Percentiles rank a stretch among this genome's conserved stretches.
phyloP scores from a whole-genome alignment of 805 yeast species.

The Kazachstania africana region DNA sequence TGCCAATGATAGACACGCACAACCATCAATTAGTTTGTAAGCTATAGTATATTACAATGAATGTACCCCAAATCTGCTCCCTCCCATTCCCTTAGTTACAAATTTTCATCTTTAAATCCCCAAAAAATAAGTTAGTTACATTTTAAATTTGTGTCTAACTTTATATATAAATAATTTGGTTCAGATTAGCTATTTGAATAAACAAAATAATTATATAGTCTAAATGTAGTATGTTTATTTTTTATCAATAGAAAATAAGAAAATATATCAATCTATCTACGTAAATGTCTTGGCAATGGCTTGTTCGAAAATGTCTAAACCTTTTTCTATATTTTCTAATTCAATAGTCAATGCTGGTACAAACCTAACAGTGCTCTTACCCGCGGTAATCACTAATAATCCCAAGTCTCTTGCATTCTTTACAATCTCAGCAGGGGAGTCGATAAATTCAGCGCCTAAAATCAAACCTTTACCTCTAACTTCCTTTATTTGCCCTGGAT shows the following conservation, averaged over 20 bases:
- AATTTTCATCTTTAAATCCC: too few relatives aligned
- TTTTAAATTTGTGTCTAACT: too few relatives aligned
- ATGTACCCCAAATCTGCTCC: too few relatives aligned
- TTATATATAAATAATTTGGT: too few relatives aligned
- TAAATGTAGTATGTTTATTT: too few relatives aligned
- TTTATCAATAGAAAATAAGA: background rate
- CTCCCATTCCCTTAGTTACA: too few relatives aligned
- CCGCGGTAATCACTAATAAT: conserved; percentile 78
- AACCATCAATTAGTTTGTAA: conserved; percentile 26
- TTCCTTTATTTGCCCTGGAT: conserved; percentile 50
- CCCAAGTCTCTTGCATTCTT: conserved; percentile 67
- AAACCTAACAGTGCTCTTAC: conserved; percentile 78
- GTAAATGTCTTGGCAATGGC: conserved; percentile 4
- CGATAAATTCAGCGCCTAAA: conserved; percentile 67
- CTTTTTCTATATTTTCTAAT: conserved; percentile 54
- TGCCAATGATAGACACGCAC: conserved; percentile 24
- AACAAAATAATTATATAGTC: too few relatives aligned
- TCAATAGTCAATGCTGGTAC: conserved; percentile 87
- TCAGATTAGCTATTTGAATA: too few relatives aligned
- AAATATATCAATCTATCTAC: background rate
- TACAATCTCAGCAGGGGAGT: conserved; percentile 53
- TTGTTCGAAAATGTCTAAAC: conserved; percentile 55
- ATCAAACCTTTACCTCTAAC: conserved; percentile 85
- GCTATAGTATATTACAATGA: too few relatives aligned
- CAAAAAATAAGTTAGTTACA: too few relatives aligned